Evolutionary conservation across 257 asterid genomes (phyloP), one percentile per base, ranked within the genome.

Genomic region (Galeopsis tetrahit): DNA sequence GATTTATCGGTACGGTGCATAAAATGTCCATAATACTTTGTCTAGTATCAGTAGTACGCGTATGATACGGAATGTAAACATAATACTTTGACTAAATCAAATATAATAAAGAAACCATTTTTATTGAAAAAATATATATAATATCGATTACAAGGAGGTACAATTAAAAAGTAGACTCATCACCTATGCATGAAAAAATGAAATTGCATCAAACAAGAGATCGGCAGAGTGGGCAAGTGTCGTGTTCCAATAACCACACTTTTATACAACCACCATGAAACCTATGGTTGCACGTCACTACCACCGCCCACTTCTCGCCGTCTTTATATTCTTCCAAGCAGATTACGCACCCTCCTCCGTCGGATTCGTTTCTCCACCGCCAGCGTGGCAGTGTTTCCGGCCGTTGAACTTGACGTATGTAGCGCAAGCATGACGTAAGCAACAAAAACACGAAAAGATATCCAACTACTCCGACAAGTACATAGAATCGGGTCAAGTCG

Each of bases 261-360:
- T 33, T 32, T 40, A 58, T 10, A 32, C 63, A 58, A 58, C 2
- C 9, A 58, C 8, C 15, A n/a, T 58, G 64, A 58, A 58, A 58
- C 4, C 0, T 32, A 11, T 58, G 64, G 3, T 33, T 58, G 64
- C 64, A 33, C 9, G 21, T 11, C 1, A 31, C 36, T 6, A 35
- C 36, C 40, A 34, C 14, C 8, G 42, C 64, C 1, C 64, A 34
- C 1, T 11, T 11, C 17, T 58, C 40, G 15, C 42, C 39, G 21
- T 10, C 40, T 33, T 58, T 58, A 11, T 58, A 58, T 33, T 33
- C 64, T 11, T 58, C 64, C 64, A 58, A 58, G 43, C 64, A 58
- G 17, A 58, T 58, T 5, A 42, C 39, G 14, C 64, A 58, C 3
- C 43, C 10, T 10, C 64, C 62, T 0, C 38, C 21, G 7, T 3